phyloP scores from a whole-genome alignment of 768 basidiomycete genomes.

The Mycena galericulata region DNA sequence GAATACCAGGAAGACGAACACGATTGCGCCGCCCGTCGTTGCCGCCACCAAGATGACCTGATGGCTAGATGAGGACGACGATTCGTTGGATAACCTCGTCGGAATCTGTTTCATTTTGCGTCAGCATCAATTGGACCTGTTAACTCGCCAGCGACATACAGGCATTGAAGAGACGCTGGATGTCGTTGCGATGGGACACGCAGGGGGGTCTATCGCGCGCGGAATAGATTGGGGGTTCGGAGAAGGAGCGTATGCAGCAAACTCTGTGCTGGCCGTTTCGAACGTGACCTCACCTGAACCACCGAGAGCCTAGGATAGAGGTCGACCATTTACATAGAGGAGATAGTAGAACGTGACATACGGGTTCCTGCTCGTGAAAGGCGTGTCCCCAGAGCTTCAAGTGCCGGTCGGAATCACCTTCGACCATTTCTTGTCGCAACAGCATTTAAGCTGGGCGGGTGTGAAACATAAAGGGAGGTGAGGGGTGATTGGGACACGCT shows the following conservation, averaged over 20 bases:
- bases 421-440: neutral
- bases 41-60: slow-evolving; percentile 20
- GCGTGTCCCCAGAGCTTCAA: neutral
- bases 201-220: neutral
- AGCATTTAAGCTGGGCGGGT: slow-evolving; percentile 25
- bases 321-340: neutral
- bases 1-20: slow-evolving; percentile 23
- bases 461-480: slow-evolving; percentile 22
- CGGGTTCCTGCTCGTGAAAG: slow-evolving; percentile 15
- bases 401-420: neutral
- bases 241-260: neutral
- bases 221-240: neutral
- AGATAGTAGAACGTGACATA: neutral
- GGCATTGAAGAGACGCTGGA: slow-evolving; percentile 13
- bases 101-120: slow-evolving; percentile 2
- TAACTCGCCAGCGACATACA: neutral
- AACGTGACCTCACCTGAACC: neutral
- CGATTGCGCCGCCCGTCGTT: slow-evolving; percentile 24
- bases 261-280: neutral
- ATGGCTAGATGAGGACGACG: neutral
- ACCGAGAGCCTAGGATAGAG: slow-evolving; percentile 5
- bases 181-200: neutral
- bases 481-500: slow-evolving; percentile 22
- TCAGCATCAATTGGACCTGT: too few species aligned
- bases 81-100: slow-evolving; percentile 16